These are phyloP conservation scores for Colletotrichum sp. DNA, from an alignment of 2,329 filamentous ascomycete species.

Conservation along the genomic window DNA sequence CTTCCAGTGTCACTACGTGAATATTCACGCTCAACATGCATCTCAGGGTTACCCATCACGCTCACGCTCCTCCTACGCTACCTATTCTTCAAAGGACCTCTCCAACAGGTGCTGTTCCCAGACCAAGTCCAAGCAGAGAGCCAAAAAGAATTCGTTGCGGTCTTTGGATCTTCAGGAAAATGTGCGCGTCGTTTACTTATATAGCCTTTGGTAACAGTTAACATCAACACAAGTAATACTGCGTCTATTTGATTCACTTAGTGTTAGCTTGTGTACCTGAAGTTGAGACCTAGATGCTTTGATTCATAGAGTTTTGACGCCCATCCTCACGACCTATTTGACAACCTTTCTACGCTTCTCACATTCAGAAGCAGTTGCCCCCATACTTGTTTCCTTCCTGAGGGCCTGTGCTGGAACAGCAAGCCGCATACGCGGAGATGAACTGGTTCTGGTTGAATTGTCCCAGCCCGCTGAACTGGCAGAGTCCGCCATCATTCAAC, in stretches of 20 bases:
- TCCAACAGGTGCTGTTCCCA: too few species aligned
- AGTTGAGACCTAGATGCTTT: not conserved
- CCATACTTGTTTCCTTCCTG: not conserved
- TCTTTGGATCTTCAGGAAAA: not conserved
- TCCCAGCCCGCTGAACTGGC: not conserved
- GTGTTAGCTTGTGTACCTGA: not conserved
- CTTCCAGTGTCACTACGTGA: not conserved
- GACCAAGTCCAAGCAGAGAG: not conserved
- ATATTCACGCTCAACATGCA: not conserved
- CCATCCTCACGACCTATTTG: fast-evolving
- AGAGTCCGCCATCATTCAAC: not conserved
- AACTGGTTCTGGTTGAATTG: not conserved
- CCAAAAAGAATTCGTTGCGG: not conserved
- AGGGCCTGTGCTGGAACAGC: not conserved
- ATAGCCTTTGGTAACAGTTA: not conserved
- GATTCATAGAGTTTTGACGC: fast-evolving
- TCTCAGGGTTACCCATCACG: not conserved
- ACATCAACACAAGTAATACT: not conserved
- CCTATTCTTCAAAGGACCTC: not conserved
- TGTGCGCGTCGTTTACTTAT: not conserved
- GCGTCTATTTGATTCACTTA: not conserved
- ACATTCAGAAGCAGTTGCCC: not conserved
- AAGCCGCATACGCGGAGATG: not conserved
- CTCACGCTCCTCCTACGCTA: too few species aligned
- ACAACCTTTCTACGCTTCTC: too few species aligned